phyloP scores from a whole-genome alignment of 2,329 filamentous ascomycete genomes.

The Colletotrichum theobromicola region DNA sequence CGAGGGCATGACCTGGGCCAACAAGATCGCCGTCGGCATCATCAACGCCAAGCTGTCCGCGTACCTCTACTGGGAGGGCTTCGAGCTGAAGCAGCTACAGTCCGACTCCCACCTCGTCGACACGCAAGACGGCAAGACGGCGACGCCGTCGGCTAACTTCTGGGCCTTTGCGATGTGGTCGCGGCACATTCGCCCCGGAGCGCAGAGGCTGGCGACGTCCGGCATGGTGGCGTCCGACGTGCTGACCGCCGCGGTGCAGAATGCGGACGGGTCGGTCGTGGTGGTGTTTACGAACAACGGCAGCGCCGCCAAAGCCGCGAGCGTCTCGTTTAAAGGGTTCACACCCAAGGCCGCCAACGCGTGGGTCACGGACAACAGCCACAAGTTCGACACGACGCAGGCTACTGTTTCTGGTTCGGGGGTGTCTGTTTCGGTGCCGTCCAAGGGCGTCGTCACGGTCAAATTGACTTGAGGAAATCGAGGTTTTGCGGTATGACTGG shows the following conservation, averaged over 20 bases:
- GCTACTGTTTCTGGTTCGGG: slow-evolving; percentile 21
- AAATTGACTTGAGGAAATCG: slow-evolving; percentile 19
- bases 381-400: slow-evolving; percentile 25
- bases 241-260: slow-evolving; percentile 39
- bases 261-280: slow-evolving; percentile 40
- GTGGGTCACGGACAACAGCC: slow-evolving; percentile 41
- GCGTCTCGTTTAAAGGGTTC: slow-evolving; percentile 33
- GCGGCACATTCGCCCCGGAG: slow-evolving; percentile 42
- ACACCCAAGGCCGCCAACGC: slow-evolving; percentile 30
- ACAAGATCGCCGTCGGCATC: slow-evolving; percentile 55
- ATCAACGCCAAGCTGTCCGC: slow-evolving; percentile 53
- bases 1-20: slow-evolving; percentile 62
- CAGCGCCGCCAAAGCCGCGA: slow-evolving; percentile 29
- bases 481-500: neutral
- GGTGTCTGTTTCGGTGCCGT: slow-evolving; percentile 27
- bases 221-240: slow-evolving; percentile 29
- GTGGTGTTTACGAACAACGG: slow-evolving; percentile 39
- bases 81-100: slow-evolving; percentile 33
- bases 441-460: slow-evolving; percentile 26
- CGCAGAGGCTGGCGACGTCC: slow-evolving; percentile 33
- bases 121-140: slow-evolving; percentile 29
- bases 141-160: slow-evolving; percentile 36
- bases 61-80: slow-evolving; percentile 61
- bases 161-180: slow-evolving; percentile 48
- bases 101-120: slow-evolving; percentile 31